phyloP scores from a whole-genome alignment of 495 filamentous ascomycete genomes.

The Hypoxylon intermedium region DNA sequence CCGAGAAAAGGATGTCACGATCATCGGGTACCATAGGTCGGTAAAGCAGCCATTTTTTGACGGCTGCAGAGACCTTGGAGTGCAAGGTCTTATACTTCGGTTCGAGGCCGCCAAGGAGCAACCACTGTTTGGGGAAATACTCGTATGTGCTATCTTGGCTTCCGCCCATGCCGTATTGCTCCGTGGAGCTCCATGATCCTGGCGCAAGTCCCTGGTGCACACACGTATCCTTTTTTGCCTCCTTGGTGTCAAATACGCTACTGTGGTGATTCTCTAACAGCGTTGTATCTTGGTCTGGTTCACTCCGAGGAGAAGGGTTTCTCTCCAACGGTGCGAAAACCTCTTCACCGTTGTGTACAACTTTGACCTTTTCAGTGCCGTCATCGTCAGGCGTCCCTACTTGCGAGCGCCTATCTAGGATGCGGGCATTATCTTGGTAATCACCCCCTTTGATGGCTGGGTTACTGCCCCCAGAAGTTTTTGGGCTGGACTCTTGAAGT shows the following conservation, averaged over 20 bases:
- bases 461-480: slow-evolving; percentile 6
- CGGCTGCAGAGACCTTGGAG: slow-evolving; percentile 69
- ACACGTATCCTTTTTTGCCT: slow-evolving; percentile 55
- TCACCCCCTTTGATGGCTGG: neutral
- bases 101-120: slow-evolving; percentile 81
- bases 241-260: slow-evolving; percentile 20
- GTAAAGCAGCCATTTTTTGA: slow-evolving; percentile 80
- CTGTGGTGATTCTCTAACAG: neutral
- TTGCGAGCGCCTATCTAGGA: slow-evolving; percentile 22
- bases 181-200: slow-evolving; percentile 40
- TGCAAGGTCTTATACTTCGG: slow-evolving; percentile 87
- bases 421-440: slow-evolving; percentile 4
- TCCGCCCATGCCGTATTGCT: slow-evolving; percentile 70
- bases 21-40: slow-evolving; percentile 81
- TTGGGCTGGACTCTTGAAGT: slow-evolving; percentile 1
- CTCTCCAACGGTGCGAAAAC: slow-evolving; percentile 20
- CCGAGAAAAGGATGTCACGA: slow-evolving; percentile 78
- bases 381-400: slow-evolving; percentile 30
- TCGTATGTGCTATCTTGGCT: slow-evolving; percentile 93
- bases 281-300: neutral
- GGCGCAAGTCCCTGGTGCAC: slow-evolving; percentile 59
- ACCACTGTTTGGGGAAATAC: slow-evolving; percentile 84
- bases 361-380: slow-evolving; percentile 24
- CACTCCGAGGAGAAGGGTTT: slow-evolving; percentile 6
- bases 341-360: slow-evolving; percentile 23